Conservation (phyloP, 139 green algal species). For the Micractinium sp. region DNA sequence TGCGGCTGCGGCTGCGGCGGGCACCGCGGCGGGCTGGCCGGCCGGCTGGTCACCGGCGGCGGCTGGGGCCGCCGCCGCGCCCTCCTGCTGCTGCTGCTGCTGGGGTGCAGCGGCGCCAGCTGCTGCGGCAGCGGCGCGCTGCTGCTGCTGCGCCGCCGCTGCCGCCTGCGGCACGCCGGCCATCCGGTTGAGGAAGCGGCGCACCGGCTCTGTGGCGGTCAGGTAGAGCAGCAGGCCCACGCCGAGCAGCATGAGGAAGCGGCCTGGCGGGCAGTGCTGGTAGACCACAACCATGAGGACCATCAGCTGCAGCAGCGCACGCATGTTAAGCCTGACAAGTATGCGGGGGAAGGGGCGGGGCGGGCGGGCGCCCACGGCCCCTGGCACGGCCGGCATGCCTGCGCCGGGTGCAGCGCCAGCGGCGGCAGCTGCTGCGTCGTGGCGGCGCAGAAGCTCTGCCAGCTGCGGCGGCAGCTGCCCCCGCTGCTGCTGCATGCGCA, state of each 20-base stretch:
- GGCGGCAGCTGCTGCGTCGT: conserved; percentile 18
- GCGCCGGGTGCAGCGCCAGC: conserved; percentile 13
- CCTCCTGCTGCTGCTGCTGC: neutral
- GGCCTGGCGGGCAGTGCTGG: conserved; percentile 76
- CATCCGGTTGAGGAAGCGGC: conserved; percentile 51
- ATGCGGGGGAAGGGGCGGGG: conserved; percentile 53
- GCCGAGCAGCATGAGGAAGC: conserved; percentile 66
- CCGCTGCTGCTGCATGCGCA: conserved; percentile 30
- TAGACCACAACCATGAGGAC: conserved; percentile 74
- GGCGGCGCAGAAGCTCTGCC: neutral
- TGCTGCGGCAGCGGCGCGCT: neutral
- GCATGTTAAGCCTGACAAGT: conserved; percentile 68
- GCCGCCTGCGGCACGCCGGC: conserved; percentile 1
- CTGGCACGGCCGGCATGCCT: neutral
- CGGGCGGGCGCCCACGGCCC: neutral
- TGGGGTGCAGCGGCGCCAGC: neutral
- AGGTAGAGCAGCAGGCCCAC: conserved; percentile 65
- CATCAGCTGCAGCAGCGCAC: conserved; percentile 69
- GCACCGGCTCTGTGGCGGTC: conserved; percentile 59
- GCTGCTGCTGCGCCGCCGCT: neutral
- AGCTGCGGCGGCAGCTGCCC: neutral
- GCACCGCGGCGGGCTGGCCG: neutral
- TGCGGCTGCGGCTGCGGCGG: neutral
- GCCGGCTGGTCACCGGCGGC: conserved; percentile 2
- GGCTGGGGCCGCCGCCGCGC: neutral